phyloP scores from a whole-genome alignment of 2,329 filamentous ascomycete species.

The Epicoccum sorghinum region DNA sequence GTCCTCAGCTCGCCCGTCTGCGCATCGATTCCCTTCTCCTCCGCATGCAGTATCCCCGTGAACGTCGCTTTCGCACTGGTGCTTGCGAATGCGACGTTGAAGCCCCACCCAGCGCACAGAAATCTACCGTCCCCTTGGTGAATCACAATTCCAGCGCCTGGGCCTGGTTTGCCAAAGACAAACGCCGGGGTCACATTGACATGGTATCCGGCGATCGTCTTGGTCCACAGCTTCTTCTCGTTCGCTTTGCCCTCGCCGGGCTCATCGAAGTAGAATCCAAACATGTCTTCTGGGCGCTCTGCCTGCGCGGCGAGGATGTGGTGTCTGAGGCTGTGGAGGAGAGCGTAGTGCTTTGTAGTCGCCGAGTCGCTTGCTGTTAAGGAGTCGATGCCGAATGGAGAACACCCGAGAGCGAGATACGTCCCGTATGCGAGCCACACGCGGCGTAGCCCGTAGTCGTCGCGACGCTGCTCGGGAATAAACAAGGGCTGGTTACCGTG shows the following conservation, averaged over 20 bases:
- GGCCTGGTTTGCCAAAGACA: constrained; percentile 53
- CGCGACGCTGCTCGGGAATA: constrained; percentile 60
- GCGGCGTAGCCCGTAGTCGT: constrained; percentile 46
- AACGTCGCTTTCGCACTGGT: constrained; percentile 43
- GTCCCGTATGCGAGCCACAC: constrained; percentile 36
- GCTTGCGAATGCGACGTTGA: constrained; percentile 47
- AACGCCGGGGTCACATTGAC: constrained; percentile 53
- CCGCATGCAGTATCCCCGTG: constrained; percentile 52
- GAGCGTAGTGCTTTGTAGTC: constrained; percentile 50
- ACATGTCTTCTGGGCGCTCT: constrained; percentile 30
- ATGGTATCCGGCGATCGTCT: constrained; percentile 44
- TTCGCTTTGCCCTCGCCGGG: constrained; percentile 32
- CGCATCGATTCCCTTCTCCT: constrained; percentile 50
- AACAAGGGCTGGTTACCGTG: constrained; percentile 55
- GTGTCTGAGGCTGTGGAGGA: constrained; percentile 44
- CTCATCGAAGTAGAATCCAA: constrained; percentile 56
- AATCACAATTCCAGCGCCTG: constrained; percentile 54
- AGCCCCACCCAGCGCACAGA: constrained; percentile 55
- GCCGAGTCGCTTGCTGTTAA: constrained; percentile 40
- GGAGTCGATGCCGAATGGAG: constrained; percentile 51
- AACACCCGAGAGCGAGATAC: constrained; percentile 26
- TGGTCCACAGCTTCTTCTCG: constrained; percentile 36
- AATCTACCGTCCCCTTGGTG: constrained; percentile 49
- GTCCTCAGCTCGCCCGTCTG: constrained; percentile 48
- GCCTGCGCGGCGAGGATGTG: constrained; percentile 51